Percentiles rank a stretch among this genome's conserved stretches.
phyloP scores from a whole-genome alignment of 495 filamentous ascomycete genomes.

The Terfezia claveryi region DNA sequence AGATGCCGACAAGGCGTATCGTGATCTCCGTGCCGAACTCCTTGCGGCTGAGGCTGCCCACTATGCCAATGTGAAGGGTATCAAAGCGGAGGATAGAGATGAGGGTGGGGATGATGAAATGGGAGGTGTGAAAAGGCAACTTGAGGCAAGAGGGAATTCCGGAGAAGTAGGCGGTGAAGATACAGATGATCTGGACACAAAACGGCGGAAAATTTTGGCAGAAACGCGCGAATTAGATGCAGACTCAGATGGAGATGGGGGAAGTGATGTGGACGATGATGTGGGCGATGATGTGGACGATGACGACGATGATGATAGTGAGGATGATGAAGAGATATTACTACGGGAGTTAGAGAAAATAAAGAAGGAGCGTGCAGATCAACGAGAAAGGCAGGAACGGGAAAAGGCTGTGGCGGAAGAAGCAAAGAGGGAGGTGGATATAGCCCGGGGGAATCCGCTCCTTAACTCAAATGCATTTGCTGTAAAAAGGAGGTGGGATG shows the following conservation, averaged over 20 bases:
- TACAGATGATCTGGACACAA: slow-evolving; percentile 58
- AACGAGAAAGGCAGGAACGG: slow-evolving; percentile 65
- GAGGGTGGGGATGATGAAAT: slow-evolving; percentile 9
- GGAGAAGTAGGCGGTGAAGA: slow-evolving; percentile 23
- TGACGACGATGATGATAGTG: slow-evolving; percentile 28
- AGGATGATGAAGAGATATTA: slow-evolving; percentile 69
- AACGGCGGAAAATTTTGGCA: slow-evolving; percentile 68
- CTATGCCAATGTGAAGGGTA: slow-evolving; percentile 62
- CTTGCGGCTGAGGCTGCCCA: slow-evolving; percentile 70
- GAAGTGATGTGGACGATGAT: slow-evolving; percentile 38
- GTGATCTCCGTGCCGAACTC: slow-evolving; percentile 80
- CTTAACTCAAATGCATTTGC: slow-evolving; percentile 56
- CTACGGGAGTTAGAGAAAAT: slow-evolving; percentile 89
- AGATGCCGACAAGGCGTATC: slow-evolving; percentile 45
- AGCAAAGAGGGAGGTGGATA: slow-evolving; percentile 64
- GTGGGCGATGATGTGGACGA: background rate
- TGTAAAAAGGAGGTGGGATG: slow-evolving; percentile 77
- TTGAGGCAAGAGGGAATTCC: slow-evolving; percentile 35
- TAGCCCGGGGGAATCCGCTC: slow-evolving; percentile 79
- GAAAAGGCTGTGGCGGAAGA: slow-evolving; percentile 57
- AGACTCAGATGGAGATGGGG: slow-evolving; percentile 47
- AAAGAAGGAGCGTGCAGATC: slow-evolving; percentile 67
- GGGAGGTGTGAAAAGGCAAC: slow-evolving; percentile 22
- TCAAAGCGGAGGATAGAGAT: slow-evolving; percentile 20
- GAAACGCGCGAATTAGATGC: slow-evolving; percentile 80